Evolutionary conservation across 371 early-diverging fungal species (phyloP).

Genomic region (Mycotypha africana): DNA sequence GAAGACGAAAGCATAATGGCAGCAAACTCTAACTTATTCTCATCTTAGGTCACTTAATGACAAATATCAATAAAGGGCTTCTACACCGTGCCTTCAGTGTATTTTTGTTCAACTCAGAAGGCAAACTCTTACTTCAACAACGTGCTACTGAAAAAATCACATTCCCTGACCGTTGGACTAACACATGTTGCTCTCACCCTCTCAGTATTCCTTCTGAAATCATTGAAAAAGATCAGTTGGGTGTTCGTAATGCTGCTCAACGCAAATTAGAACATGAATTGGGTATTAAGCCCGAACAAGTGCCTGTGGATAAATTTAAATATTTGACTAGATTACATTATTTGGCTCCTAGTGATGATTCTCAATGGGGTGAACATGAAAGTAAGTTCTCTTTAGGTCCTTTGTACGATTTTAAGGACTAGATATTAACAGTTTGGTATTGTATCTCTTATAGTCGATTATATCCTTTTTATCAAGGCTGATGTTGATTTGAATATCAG

Average conservation of each 20-base stretch:
- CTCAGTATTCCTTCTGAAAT: conserved; percentile 78
- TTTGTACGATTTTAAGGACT: no score
- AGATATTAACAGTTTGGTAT: no score
- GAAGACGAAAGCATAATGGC: background rate
- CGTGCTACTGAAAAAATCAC: conserved; percentile 96
- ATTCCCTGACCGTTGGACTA: conserved; percentile 94
- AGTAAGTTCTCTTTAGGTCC: no score
- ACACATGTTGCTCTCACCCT: conserved; percentile 98
- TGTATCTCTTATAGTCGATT: conserved; percentile 85
- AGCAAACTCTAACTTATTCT: background rate
- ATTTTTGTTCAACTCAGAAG: conserved; percentile 83
- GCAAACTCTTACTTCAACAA: conserved; percentile 87
- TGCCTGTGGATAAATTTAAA: conserved; percentile 77
- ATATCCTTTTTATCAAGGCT: conserved; percentile 81
- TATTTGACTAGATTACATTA: conserved; percentile 95
- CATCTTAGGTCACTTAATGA: conserved; percentile 81
- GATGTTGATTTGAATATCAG: conserved; percentile 61
- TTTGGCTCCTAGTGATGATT: conserved; percentile 89
- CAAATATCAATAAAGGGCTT: conserved; percentile 78
- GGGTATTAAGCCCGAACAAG: conserved; percentile 78
- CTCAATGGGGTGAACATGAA: conserved; percentile 97
- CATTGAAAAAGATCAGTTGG: conserved; percentile 72
- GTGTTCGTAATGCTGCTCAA: conserved; percentile 58
- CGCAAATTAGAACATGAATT: conserved; percentile 95
- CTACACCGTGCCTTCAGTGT: conserved; percentile 97